Conservation (phyloP, 805 yeast genomes). For the Barnettozyma sucrosica region DNA sequence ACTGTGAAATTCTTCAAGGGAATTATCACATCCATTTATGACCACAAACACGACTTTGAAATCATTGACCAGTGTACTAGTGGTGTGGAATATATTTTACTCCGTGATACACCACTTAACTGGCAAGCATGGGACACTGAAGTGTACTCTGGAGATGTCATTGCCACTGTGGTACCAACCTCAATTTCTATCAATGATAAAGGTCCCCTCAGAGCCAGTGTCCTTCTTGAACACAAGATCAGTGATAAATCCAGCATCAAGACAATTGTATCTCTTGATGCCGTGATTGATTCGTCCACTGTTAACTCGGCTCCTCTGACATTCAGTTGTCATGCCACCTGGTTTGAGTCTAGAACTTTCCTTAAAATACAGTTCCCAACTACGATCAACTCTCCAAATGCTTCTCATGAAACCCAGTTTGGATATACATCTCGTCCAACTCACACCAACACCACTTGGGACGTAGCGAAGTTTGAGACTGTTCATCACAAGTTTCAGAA, state of each 20-base stretch:
- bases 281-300: conserved; percentile 33
- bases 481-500: conserved; percentile 94
- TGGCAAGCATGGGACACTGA: conserved; percentile 99
- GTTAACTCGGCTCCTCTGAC: conserved; percentile 36
- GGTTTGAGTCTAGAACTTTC: conserved; percentile 87
- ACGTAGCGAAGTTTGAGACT: conserved; percentile 92
- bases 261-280: conserved; percentile 66
- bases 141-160: conserved; percentile 74
- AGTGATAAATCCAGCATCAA: conserved; percentile 52
- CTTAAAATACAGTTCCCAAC: conserved; percentile 95
- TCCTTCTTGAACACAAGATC: conserved; percentile 56
- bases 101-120: conserved; percentile 84
- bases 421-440: conserved; percentile 91
- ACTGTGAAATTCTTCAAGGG: conserved; percentile 57
- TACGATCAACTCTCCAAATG: conserved; percentile 65
- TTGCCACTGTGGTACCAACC: conserved; percentile 24
- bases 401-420: conserved; percentile 89
- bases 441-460: conserved; percentile 94
- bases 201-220: conserved; percentile 57
- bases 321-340: conserved; percentile 59
- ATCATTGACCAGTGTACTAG: conserved; percentile 58
- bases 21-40: conserved; percentile 57
- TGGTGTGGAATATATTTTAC: conserved; percentile 77
- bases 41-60: conserved; percentile 53
- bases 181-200: conserved; percentile 30